Evolutionary conservation across 139 green algal species (phyloP).

Genomic region (Pseudopediastrum boryanum): DNA sequence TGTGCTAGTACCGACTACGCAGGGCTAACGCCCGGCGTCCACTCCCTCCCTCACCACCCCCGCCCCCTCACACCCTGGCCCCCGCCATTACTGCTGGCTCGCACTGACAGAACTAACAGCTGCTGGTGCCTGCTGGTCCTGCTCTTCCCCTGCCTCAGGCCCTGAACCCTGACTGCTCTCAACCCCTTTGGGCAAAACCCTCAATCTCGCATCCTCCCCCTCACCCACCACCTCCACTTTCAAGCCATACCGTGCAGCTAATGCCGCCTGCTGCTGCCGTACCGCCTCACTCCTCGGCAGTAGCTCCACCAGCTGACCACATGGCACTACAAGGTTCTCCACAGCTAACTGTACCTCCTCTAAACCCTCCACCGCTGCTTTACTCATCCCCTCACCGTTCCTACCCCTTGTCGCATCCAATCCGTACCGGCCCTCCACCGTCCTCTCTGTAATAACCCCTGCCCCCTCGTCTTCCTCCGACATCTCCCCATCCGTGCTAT

Average conservation of each 20-base stretch:
- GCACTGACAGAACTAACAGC: no score
- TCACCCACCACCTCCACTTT: conserved; percentile 6
- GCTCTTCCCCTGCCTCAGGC: no score
- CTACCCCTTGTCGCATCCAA: not conserved
- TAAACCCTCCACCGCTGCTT: conserved; percentile 46
- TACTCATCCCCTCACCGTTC: conserved; percentile 1
- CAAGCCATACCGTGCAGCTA: conserved; percentile 6
- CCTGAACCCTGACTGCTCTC: no score
- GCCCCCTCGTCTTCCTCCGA: not conserved
- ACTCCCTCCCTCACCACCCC: no score
- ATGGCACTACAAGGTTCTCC: conserved; percentile 61
- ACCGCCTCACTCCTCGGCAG: conserved; percentile 47
- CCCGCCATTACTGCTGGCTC: no score
- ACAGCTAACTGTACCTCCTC: conserved; percentile 64
- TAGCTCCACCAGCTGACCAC: conserved; percentile 66
- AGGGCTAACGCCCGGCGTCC: no score
- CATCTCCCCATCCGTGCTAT: conserved; percentile 21
- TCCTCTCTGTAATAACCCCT: not conserved
- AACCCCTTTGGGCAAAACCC: conserved; percentile 28
- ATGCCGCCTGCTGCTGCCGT: conserved; percentile 42
- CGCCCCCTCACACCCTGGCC: no score
- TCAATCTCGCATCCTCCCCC: conserved; percentile 2
- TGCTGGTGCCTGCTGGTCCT: no score
- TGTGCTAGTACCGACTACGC: no score
- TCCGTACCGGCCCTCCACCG: not conserved